Evolutionary conservation across 2,329 filamentous ascomycete genomes (phyloP).

Genomic region (Coleophoma crateriformis): DNA sequence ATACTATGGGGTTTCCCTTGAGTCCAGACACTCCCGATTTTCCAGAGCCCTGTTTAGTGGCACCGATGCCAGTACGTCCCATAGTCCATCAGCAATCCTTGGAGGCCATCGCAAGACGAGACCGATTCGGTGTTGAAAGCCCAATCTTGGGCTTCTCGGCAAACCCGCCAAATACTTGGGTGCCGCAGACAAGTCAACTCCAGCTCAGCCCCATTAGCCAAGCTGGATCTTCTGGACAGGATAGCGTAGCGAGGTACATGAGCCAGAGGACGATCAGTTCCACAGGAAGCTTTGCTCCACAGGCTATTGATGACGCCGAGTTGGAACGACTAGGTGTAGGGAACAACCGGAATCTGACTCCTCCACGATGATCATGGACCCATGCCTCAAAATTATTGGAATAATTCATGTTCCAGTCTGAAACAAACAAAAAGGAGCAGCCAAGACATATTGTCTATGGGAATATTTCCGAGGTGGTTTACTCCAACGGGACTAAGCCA

Average conservation of each 20-base stretch:
- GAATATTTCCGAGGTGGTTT: too few species aligned
- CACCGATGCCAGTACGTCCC: slow-evolving; percentile 10
- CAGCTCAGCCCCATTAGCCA: neutral
- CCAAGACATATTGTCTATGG: too few species aligned
- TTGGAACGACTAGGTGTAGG: slow-evolving; percentile 18
- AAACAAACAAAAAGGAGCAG: too few species aligned
- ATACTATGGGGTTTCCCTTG: slow-evolving; percentile 19
- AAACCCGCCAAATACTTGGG: neutral
- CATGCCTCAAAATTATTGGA: too few species aligned
- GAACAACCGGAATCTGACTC: neutral
- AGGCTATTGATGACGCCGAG: slow-evolving; percentile 15
- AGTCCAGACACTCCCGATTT: slow-evolving; percentile 3
- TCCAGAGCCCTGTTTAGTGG: slow-evolving; percentile 1
- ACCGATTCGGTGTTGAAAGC: neutral
- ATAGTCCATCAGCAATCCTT: slow-evolving; percentile 10
- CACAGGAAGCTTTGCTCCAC: slow-evolving; percentile 9
- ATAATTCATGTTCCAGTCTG: too few species aligned
- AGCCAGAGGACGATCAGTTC: slow-evolving; percentile 15
- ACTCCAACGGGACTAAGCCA: too few species aligned
- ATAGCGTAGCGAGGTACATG: slow-evolving; percentile 6
- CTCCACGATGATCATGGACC: neutral
- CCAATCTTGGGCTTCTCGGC: neutral
- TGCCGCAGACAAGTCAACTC: neutral
- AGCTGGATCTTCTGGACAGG: neutral
- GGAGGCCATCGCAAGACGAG: slow-evolving; percentile 5